A percentile compares a stretch with the other conserved stretches of the same genome.
Conservation (phyloP, 139 green algal species). For the Nannochloris sp. region DNA sequence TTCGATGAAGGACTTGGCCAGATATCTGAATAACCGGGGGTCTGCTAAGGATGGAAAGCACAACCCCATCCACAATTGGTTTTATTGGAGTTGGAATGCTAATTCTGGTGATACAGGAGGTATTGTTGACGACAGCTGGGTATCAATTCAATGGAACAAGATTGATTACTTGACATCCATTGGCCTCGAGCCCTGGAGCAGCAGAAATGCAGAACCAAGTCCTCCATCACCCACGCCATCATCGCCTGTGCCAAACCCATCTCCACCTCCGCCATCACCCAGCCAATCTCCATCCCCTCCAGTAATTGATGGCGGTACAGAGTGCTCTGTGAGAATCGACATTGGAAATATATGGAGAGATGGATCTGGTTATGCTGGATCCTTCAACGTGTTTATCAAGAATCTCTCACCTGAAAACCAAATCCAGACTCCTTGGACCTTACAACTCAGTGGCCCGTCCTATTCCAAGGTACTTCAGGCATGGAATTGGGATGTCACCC, state of each 20-base stretch:
- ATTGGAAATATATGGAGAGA: neutral
- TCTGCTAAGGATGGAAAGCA: neutral
- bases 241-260: neutral
- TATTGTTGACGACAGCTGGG: constrained; percentile 11
- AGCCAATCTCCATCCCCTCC: neutral
- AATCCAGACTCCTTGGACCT: neutral
- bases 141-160: constrained; percentile 3
- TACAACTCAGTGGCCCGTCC: neutral
- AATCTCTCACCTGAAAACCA: neutral
- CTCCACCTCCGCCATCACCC: neutral
- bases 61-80: neutral
- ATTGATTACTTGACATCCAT: constrained; percentile 10
- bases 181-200: constrained; percentile 1
- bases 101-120: constrained; percentile 13
- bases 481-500: neutral
- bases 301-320: neutral
- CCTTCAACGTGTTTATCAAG: constrained; percentile 1
- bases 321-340: constrained; percentile 1
- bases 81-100: constrained; percentile 18
- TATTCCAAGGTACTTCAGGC: constrained; percentile 2
- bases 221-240: neutral
- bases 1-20: constrained; percentile 21
- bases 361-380: neutral
- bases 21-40: neutral
- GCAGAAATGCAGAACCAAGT: neutral